Percentiles rank a stretch among this genome's conserved stretches.
Evolutionary conservation across 23 red algal genomes (phyloP).

Genomic region (Gracilaria gracilis): DNA sequence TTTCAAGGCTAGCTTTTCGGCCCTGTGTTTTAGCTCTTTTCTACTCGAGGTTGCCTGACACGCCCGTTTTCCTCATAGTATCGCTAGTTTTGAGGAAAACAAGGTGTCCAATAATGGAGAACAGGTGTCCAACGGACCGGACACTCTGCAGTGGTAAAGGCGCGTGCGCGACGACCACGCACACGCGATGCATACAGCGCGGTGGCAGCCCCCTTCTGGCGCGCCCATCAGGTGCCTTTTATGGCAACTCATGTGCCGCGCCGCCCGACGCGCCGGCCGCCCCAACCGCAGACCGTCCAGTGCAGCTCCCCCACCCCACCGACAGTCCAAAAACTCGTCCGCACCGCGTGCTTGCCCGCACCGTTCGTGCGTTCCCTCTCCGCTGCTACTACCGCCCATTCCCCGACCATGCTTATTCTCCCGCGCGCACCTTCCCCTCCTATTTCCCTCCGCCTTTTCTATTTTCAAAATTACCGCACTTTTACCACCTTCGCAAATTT

Average conservation of each 20-base stretch:
- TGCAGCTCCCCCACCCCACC: conserved; percentile 44
- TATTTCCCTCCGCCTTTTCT: not conserved
- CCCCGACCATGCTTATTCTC: conserved; percentile 9
- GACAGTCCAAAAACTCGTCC: no score
- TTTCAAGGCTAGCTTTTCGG: no score
- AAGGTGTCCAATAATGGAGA: no score
- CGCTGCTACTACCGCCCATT: not conserved
- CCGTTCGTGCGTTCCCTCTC: conserved; percentile 33
- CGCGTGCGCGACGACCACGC: not conserved
- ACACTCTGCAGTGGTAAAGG: no score
- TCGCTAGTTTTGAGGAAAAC: no score
- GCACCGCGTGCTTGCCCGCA: conserved; percentile 37
- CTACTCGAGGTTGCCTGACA: no score
- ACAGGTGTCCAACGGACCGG: no score
- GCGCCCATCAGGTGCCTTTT: not conserved
- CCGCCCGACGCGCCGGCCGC: not conserved
- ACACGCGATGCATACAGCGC: not conserved
- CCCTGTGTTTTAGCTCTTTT: no score
- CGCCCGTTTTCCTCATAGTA: no score
- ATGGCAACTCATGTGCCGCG: conserved; percentile 16
- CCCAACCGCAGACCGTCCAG: conserved; percentile 48
- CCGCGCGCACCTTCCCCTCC: not conserved
- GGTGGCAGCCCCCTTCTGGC: not conserved
- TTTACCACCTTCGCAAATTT: not conserved
- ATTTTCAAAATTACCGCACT: not conserved